Base-by-base conservation (phyloP, 495 filamentous ascomycete species). In the Xylaria longipes region DNA sequence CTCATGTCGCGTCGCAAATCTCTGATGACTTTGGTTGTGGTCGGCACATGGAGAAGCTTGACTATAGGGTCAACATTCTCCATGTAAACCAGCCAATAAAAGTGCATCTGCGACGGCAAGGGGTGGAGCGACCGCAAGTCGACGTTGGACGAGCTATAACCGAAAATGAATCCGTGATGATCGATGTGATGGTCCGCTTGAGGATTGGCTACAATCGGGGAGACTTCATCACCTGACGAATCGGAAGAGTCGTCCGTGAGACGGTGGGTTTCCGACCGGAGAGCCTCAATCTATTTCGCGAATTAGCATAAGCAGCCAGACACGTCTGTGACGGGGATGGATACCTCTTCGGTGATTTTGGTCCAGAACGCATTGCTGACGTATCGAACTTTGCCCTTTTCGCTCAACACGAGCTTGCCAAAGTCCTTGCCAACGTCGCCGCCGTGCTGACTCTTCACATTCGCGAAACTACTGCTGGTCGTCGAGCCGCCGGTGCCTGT, bases 321-420 rank as follows among this genome's bases (percentile, higher is more conserved):
- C 25, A 57, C 8, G 6, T 31, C 17, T 57, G 8, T 17, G 71
- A 70, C 14, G 65, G 70, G 22, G n/a, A 50, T 45, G 39, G 63
- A 17, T 78, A 94, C 94, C 88, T 98, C 94, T 70, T 95, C 93
- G 62, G 90, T 93, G 56, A 98, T 84, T 72, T 88, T 93, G n/a
- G 91, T 90, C 95, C 94, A 98, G 64, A 97, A 93, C 20, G 89
- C 90, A 80, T 91, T 95, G 78, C 92, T 95, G 70, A 97, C 91
- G 81, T 98, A 98, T 77, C 93, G 86, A 73, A 90, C 93, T 73
- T 88, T 89, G 3, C 91, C 91, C 61, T 89, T 87, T 74, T 97
- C 92, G 71, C 93, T 93, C 58, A 97, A 87, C 1, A 97, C 92
- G 74, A 98, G 78, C 63, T 94, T 85, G 43, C 95, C 95, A 75